Percentiles rank a stretch among this genome's conserved stretches.
Evolutionary conservation across 169 alveolate species (phyloP).

Genomic region (Plasmodium blacklocki): DNA sequence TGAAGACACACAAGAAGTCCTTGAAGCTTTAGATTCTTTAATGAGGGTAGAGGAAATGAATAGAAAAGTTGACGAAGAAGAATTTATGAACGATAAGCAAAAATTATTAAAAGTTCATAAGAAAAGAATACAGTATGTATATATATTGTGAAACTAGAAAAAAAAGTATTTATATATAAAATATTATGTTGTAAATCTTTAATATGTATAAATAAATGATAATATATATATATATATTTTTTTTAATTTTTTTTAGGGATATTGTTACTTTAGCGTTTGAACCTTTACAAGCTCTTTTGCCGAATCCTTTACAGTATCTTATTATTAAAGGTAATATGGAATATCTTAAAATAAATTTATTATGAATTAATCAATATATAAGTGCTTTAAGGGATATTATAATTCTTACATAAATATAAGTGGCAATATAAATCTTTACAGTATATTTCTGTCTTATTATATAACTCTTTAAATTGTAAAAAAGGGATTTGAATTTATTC

Average conservation of each 20-base stretch:
- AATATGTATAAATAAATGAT: slow-evolving; percentile 6
- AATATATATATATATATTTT: background rate
- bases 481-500: too few species aligned
- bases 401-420: too few species aligned
- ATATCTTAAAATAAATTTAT: background rate
- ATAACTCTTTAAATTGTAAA: too few species aligned
- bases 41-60: slow-evolving; percentile 86
- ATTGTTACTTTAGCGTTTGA: slow-evolving; percentile 84
- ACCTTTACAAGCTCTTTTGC: slow-evolving; percentile 84
- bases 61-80: slow-evolving; percentile 82
- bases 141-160: background rate
- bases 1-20: slow-evolving; percentile 43
- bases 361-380: too few species aligned
- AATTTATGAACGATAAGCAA: slow-evolving; percentile 83
- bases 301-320: slow-evolving; percentile 26
- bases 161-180: background rate
- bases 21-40: slow-evolving; percentile 77
- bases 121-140: slow-evolving; percentile 81
- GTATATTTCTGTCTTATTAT: too few species aligned
- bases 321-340: slow-evolving; percentile 76
- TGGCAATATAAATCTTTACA: too few species aligned
- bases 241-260: slow-evolving; percentile 72
- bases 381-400: too few species aligned
- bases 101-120: slow-evolving; percentile 80
- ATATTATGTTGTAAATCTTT: background rate